Evolutionary conservation across 108 stramenopile genomes (phyloP), one percentile per base, ranked within the genome.

Genomic region (Skeletonema marinoi): DNA sequence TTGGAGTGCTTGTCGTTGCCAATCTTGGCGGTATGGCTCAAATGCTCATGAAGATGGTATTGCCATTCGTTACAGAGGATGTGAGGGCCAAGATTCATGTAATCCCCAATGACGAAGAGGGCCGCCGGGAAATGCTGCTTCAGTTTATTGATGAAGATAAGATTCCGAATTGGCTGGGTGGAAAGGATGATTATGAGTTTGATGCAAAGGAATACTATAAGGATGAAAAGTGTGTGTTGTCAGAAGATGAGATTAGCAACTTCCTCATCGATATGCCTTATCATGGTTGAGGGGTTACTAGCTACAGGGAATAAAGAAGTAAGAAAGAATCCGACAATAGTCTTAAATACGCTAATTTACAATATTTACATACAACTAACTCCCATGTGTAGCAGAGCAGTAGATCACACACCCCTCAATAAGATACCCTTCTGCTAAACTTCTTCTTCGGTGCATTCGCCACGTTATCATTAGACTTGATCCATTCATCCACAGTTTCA

Each of bases 31-130:
- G 86, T 38, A 51, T 86, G 13, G 85, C 75, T 12, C 83, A 90
- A 61, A 74, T 93, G 69, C 60, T 91, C 2, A 66, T 91, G 59
- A 88, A 85, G 44, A 78, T 93, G 60, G 58, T 93, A 54, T 44
- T 82, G 63, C 84, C 86, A 25, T 82, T 93, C 32, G 74, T 93
- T 32, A 82, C 89, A 0, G 87, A 93, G 59, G 89, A 88, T 51
- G 90, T 93, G 2, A 66, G 88, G 35, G 74, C 87, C 9, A 93
- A 93, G 75, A 84, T 93, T 30, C 78, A 87, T 31, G 73, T 93
- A 29, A 59, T 93, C 48, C 93, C 93, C 9, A 71, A 76, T 14
- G 78, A 81, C 6, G 48, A 56, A 10, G 68, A 71, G 12, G 68
- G 78, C 68, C 68, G 82, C 41, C 32, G 61, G 60, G 74, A 76